A percentile compares a stretch with the other conserved stretches of the same genome.
Conservation (phyloP, 164 flowering plant genomes). For the Nymphaea colorata region DNA sequence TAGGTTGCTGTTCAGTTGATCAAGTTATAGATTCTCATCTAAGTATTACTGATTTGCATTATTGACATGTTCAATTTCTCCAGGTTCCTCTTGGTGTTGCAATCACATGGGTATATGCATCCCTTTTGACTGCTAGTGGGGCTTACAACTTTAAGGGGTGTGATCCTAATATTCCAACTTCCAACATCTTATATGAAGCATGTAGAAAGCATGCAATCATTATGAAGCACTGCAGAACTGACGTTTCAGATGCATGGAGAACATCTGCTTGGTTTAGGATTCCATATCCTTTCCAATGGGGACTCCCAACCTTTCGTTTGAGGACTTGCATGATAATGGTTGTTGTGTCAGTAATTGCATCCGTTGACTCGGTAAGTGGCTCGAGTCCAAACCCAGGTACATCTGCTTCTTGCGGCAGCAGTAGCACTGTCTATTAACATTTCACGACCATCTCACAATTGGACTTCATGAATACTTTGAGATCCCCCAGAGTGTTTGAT, state of each 20-base stretch:
- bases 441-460: neutral
- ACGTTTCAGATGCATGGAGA: conserved; percentile 76
- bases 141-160: conserved; percentile 82
- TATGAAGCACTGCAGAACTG: conserved; percentile 90
- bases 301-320: conserved; percentile 62
- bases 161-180: conserved; percentile 56
- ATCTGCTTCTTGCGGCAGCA: neutral
- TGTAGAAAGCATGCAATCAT: conserved; percentile 73
- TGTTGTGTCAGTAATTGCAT: conserved; percentile 55
- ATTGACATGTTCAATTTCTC: conserved; percentile 3
- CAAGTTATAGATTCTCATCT: neutral
- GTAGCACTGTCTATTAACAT: neutral
- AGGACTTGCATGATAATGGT: conserved; percentile 78
- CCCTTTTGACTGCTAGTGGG: conserved; percentile 82
- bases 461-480: no score
- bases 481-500: no score
- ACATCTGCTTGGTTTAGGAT: conserved; percentile 76
- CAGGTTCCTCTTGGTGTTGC: conserved; percentile 85
- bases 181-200: conserved; percentile 60
- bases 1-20: neutral
- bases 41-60: neutral
- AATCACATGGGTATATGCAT: conserved; percentile 78
- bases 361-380: conserved; percentile 76
- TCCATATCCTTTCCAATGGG: conserved; percentile 96
- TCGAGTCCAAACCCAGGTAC: neutral